Base-by-base conservation (phyloP, 139 green algal genomes). In the Closterium sp. region DNA sequence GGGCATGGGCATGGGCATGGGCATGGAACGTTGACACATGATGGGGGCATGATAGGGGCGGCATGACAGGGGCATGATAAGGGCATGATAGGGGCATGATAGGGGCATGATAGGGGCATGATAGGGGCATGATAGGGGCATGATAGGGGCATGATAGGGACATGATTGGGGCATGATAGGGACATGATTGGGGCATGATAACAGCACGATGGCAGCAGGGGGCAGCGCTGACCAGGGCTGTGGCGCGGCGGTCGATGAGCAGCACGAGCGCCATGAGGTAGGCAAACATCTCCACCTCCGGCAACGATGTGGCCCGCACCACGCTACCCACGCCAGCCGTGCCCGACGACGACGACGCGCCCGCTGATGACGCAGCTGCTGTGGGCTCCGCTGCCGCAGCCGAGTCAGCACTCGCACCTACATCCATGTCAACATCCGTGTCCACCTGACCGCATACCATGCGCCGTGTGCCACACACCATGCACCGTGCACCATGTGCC, bases 281-380 rank as follows among this genome's bases (percentile, higher is more conserved):
- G 2, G 92, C 91, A 84, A 97, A 98, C 33, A 96, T 91, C 95
- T 99, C 98, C 21, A 97, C 94, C 95, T 99, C 97, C 3, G 97
- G 97, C 25, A 98, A 87, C 28, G 12, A 69, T 25, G 43, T 69
- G 12, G 43, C 43, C 43, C 43, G 43, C 43, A 69, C 43, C 43
- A 69, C 43, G 12, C 43, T 16, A 12, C 43, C 43, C 43, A 16
- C 43, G 12, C 43, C 43, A 5, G 43, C 43, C 8, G 9, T 16
- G 3, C 12, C 43, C 7, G 3, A 12, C 43, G 43, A 69, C 43
- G 43, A 25, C 12, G 43, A 69, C 43, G 12, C 43, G 43, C 43
- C 43, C 23, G 21, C 43, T 16, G 43, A 12, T 12, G 43, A 69
- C 23, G 43, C 43, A 69, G 43, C 12, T 69, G 43, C 12, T 30